Base-by-base conservation (phyloP, 176 grass and related monocot genomes). In the Chrysopogon serrulatus region DNA sequence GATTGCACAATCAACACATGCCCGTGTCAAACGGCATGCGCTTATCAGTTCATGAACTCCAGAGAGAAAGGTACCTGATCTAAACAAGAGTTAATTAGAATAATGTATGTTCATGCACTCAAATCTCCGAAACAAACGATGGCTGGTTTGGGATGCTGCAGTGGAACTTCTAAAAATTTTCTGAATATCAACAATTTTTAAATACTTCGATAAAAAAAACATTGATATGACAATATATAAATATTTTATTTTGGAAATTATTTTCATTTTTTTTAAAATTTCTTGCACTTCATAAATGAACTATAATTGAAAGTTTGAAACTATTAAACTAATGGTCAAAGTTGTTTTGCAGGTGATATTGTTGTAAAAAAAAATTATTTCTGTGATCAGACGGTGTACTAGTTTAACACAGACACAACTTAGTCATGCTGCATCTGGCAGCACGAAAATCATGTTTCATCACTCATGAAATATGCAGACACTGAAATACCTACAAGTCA, bases 21-120 rank as follows among this genome's bases (percentile, higher is more conserved):
- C n/a, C 76, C 95, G 87, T 64, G 87, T 91, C 85, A 91, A 68
- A 33, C 91, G 84, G 74, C 95, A 98, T 71, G 87, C 72, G 73
- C 69, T 85, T 61, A 98, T 93, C 74, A 98, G 82, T 86, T 82
- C 79, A 40, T 95, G 91, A 81, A 95, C 67, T 88, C 90, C 91
- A 60, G 85, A 79, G 77, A 70, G 64, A 87, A 95, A 90, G 74
- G 56, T 60, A 88, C 87, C 95, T 95, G 85, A 84, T 61, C 54
- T 76, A 65, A 82, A 45, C 40, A 71, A 63, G 17, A 47, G 5
- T 42, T 79, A 28, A 15, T 76, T 70, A 85, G n/a, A 60, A 51
- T 15, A 89, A 60, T 81, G 65, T 57, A 54, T 23, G 65, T 74
- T 21, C 28, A 45, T 45, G 23, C 15, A 85, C 56, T 44, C 6